phyloP scores from a whole-genome alignment of 2,329 filamentous ascomycete species.

The Escovopsis sp. region DNA sequence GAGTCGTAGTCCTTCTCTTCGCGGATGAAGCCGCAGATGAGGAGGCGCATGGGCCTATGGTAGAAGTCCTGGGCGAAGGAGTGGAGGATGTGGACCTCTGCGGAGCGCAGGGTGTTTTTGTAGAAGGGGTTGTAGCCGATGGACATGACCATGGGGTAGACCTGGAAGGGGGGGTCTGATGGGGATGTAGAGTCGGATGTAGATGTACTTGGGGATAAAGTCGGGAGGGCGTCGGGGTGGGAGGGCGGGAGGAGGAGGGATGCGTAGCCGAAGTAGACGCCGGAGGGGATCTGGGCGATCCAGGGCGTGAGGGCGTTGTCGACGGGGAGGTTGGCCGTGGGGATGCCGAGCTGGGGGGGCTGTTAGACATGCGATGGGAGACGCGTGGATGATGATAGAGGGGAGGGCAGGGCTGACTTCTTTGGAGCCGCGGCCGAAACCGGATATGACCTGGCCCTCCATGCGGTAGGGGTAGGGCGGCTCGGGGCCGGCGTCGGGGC shows the following conservation, averaged over 20 bases:
- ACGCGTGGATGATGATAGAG: not conserved
- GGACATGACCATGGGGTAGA: slow-evolving; percentile 82
- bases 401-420: slow-evolving; percentile 41
- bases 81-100: slow-evolving; percentile 83
- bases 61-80: slow-evolving; percentile 74
- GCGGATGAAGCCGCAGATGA: slow-evolving; percentile 76
- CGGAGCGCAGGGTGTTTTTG: slow-evolving; percentile 73
- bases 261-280: slow-evolving; percentile 91
- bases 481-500: slow-evolving; percentile 57
- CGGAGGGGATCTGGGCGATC: slow-evolving; percentile 52
- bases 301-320: slow-evolving; percentile 44
- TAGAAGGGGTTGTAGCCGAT: slow-evolving; percentile 98
- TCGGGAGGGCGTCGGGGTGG: slow-evolving; percentile 26
- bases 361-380: not conserved
- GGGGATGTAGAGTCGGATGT: too few relatives aligned
- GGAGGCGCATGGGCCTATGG: slow-evolving; percentile 59
- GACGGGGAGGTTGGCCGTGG: slow-evolving; percentile 83
- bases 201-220: slow-evolving; percentile 6
- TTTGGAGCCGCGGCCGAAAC: slow-evolving; percentile 87
- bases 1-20: slow-evolving; percentile 80
- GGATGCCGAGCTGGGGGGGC: slow-evolving; percentile 64
- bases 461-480: slow-evolving; percentile 71
- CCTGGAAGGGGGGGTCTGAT: slow-evolving; percentile 14
- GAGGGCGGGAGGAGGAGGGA: slow-evolving; percentile 45
- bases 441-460: slow-evolving; percentile 76